Evolutionary conservation across 2,329 filamentous ascomycete genomes (phyloP).

Genomic region (Aspergillus melleus): DNA sequence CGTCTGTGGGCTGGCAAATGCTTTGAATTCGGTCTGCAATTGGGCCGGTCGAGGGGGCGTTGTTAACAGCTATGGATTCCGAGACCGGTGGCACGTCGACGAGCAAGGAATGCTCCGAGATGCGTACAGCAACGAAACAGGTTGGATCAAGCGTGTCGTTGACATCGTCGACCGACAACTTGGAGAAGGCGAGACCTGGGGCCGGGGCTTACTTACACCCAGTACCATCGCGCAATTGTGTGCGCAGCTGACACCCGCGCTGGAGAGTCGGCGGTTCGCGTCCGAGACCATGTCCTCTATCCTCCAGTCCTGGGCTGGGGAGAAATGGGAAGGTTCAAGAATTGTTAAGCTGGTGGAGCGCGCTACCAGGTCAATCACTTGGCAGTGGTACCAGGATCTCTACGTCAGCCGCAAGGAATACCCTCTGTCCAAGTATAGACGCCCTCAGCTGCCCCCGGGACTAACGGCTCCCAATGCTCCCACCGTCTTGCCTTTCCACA

Average conservation of each 20-base stretch:
- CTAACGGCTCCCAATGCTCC: slow-evolving; percentile 83
- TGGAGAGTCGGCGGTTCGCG: slow-evolving; percentile 26
- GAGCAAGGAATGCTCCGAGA: slow-evolving; percentile 80
- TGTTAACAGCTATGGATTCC: slow-evolving; percentile 67
- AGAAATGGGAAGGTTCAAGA: slow-evolving; percentile 85
- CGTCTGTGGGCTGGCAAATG: slow-evolving; percentile 91
- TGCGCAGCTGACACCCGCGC: slow-evolving; percentile 46
- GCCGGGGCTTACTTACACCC: slow-evolving; percentile 66
- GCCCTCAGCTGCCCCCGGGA: slow-evolving; percentile 70
- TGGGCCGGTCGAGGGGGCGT: slow-evolving; percentile 90
- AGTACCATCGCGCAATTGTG: slow-evolving; percentile 53
- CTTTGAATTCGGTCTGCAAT: slow-evolving; percentile 92
- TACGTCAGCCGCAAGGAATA: slow-evolving; percentile 64
- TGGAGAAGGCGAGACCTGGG: slow-evolving; percentile 82
- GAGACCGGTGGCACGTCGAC: slow-evolving; percentile 92
- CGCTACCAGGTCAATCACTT: slow-evolving; percentile 71
- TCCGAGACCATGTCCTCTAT: slow-evolving; percentile 35
- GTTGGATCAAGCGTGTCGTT: slow-evolving; percentile 87
- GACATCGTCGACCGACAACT: slow-evolving; percentile 89
- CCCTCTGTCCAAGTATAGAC: slow-evolving; percentile 60
- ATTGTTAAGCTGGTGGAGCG: slow-evolving; percentile 82
- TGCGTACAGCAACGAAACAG: slow-evolving; percentile 61
- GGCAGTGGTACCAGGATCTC: slow-evolving; percentile 85
- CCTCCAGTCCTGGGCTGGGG: slow-evolving; percentile 64
- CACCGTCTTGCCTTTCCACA: slow-evolving; percentile 95